Percentiles rank a stretch among this genome's conserved stretches.
These are phyloP conservation scores for Pholiota molesta DNA, from an alignment of 768 basidiomycete species.

Conservation along the genomic window DNA sequence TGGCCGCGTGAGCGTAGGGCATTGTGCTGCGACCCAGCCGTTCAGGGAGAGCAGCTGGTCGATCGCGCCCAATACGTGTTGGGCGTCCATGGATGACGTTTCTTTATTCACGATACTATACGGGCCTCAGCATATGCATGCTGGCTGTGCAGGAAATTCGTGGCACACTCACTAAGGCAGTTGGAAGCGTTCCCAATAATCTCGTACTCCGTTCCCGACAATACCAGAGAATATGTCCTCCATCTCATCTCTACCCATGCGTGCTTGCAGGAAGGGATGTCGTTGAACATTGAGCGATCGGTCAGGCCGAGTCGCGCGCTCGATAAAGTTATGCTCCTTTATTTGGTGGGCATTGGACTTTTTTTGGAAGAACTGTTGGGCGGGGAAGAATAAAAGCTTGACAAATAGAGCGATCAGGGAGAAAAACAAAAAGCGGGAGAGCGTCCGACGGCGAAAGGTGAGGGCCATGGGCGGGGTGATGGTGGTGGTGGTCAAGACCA, in stretches of 20 bases:
- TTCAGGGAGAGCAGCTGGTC: slow-evolving; percentile 95
- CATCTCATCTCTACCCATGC: slow-evolving; percentile 85
- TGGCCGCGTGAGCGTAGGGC: slow-evolving; percentile 91
- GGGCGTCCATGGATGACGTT: slow-evolving; percentile 87
- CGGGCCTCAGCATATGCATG: background rate
- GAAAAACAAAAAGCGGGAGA: slow-evolving; percentile 44
- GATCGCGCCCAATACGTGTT: slow-evolving; percentile 86
- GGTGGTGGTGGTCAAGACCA: slow-evolving; percentile 13
- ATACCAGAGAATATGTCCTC: slow-evolving; percentile 79
- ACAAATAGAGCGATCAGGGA: slow-evolving; percentile 36
- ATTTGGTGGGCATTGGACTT: slow-evolving; percentile 43
- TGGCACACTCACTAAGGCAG: slow-evolving; percentile 76
- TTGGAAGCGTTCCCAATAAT: slow-evolving; percentile 94
- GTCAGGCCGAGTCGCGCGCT: slow-evolving; percentile 62
- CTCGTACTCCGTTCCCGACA: slow-evolving; percentile 74
- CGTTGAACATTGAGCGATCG: slow-evolving; percentile 87
- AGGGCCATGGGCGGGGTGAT: slow-evolving; percentile 34
- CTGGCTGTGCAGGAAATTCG: background rate
- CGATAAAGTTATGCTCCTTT: slow-evolving; percentile 53
- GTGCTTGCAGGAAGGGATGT: slow-evolving; percentile 84
- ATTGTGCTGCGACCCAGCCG: slow-evolving; percentile 97
- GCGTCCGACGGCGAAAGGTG: slow-evolving; percentile 50
- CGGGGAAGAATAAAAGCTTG: slow-evolving; percentile 41
- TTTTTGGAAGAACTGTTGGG: slow-evolving; percentile 25
- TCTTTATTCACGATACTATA: slow-evolving; percentile 73